phyloP scores from a whole-genome alignment of 140 eudicot genomes.

The Oenanthe javanica region DNA sequence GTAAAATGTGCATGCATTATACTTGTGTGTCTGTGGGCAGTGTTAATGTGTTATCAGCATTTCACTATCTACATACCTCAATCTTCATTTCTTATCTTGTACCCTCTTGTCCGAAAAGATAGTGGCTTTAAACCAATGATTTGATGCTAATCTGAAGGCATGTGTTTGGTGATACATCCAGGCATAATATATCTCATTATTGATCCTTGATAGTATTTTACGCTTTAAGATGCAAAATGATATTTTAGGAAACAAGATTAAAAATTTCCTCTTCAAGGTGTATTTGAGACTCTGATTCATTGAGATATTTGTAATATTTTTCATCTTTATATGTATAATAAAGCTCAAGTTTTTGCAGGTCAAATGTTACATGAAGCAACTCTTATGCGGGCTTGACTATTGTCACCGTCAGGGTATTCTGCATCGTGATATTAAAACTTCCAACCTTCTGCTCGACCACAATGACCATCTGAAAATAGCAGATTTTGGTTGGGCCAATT shows the following conservation, averaged over 20 bases:
- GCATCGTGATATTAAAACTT: constrained; percentile 84
- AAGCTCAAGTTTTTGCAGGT: constrained; percentile 32
- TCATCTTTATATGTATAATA: background rate
- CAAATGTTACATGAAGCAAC: constrained; percentile 74
- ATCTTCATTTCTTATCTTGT: background rate
- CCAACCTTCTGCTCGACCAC: constrained; percentile 72
- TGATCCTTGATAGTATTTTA: background rate
- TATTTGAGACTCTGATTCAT: background rate
- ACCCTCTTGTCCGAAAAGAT: background rate
- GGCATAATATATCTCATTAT: too few relatives aligned
- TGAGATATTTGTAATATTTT: background rate
- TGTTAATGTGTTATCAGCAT: too few relatives aligned
- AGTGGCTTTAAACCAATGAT: background rate
- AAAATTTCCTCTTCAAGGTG: background rate
- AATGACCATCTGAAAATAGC: constrained; percentile 74
- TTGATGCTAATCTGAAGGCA: background rate
- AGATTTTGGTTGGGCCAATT: constrained; percentile 80
- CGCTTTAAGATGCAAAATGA: background rate
- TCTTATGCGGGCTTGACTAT: constrained; percentile 73
- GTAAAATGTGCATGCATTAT: background rate
- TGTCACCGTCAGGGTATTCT: constrained; percentile 69
- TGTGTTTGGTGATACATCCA: background rate
- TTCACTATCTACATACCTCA: background rate
- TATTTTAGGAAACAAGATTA: background rate
- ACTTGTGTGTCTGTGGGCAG: background rate